Evolutionary conservation across 176 grass and related monocot species (phyloP).

Genomic region (Carex parvula): DNA sequence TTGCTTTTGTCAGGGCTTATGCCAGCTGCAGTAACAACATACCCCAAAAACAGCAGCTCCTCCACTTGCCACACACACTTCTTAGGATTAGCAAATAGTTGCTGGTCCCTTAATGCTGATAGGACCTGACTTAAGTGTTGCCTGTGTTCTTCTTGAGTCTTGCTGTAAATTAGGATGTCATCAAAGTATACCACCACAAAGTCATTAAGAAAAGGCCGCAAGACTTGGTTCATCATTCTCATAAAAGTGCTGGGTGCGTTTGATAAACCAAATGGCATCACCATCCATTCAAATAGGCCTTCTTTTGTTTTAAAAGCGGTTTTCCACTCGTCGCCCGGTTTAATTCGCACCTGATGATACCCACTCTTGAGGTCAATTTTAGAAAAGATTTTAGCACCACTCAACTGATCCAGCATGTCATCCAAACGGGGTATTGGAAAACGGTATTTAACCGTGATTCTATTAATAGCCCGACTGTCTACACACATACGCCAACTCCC

Average conservation of each 20-base stretch:
- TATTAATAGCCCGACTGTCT: background rate
- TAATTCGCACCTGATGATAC: slow-evolving; percentile 15
- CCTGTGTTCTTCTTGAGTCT: background rate
- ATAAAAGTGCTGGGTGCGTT: background rate
- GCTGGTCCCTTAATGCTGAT: background rate
- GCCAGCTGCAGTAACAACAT: background rate
- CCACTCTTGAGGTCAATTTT: slow-evolving; percentile 15
- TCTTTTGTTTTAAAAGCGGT: slow-evolving; percentile 5
- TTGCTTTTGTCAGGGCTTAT: background rate
- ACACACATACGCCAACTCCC: background rate
- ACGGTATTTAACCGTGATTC: background rate
- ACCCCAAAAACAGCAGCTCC: background rate
- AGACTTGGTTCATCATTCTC: background rate
- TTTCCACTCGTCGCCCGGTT: slow-evolving; percentile 8
- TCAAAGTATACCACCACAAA: slow-evolving; percentile 9
- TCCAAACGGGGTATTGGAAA: background rate
- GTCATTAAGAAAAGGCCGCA: background rate
- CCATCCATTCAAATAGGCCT: background rate
- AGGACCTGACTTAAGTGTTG: background rate
- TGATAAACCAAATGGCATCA: background rate
- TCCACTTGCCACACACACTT: slow-evolving; percentile 11
- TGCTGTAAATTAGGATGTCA: slow-evolving; percentile 9
- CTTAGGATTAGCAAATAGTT: slow-evolving; percentile 2
- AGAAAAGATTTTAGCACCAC: background rate
- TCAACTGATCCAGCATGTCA: slow-evolving; percentile 8